These are phyloP conservation scores for Phaeosphaeria sp. DNA, from an alignment of 2,329 filamentous ascomycete species.

Conservation along the genomic window DNA sequence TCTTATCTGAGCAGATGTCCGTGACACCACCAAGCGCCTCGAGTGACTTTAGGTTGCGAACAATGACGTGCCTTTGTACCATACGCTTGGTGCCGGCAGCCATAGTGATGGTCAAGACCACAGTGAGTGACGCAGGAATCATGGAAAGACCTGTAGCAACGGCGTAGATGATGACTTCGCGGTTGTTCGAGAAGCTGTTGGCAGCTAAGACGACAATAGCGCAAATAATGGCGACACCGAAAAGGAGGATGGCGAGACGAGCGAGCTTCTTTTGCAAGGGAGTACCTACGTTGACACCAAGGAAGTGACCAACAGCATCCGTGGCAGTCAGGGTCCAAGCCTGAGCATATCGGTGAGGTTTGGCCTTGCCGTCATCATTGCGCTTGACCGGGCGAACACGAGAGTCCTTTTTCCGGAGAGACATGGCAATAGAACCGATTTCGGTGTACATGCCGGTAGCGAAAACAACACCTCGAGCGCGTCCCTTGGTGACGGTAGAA, in stretches of 20 bases:
- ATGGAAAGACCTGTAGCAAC: conserved; percentile 45
- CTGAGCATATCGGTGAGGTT: conserved; percentile 50
- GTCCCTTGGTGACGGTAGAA: conserved; percentile 72
- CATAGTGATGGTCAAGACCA: conserved; percentile 48
- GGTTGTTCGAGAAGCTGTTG: conserved; percentile 45
- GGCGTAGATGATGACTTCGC: conserved; percentile 47
- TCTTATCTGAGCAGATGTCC: conserved; percentile 44
- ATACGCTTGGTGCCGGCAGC: conserved; percentile 46
- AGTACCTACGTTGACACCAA: conserved; percentile 50
- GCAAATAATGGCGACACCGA: conserved; percentile 38
- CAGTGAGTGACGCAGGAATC: conserved; percentile 45
- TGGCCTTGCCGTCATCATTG: conserved; percentile 39
- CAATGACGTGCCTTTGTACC: conserved; percentile 44
- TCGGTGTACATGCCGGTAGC: conserved; percentile 74
- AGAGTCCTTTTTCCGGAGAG: conserved; percentile 62
- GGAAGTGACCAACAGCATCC: conserved; percentile 44
- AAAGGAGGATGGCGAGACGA: conserved; percentile 40
- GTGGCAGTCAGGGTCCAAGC: conserved; percentile 58
- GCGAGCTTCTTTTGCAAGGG: conserved; percentile 48
- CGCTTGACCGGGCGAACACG: conserved; percentile 50
- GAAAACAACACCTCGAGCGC: conserved; percentile 70
- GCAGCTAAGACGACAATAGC: conserved; percentile 46
- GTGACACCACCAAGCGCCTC: conserved; percentile 48
- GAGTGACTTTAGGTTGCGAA: conserved; percentile 44
- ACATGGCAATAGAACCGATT: conserved; percentile 73